Evolutionary conservation across 2,329 filamentous ascomycete species (phyloP).

Genomic region (Nemania sp.): DNA sequence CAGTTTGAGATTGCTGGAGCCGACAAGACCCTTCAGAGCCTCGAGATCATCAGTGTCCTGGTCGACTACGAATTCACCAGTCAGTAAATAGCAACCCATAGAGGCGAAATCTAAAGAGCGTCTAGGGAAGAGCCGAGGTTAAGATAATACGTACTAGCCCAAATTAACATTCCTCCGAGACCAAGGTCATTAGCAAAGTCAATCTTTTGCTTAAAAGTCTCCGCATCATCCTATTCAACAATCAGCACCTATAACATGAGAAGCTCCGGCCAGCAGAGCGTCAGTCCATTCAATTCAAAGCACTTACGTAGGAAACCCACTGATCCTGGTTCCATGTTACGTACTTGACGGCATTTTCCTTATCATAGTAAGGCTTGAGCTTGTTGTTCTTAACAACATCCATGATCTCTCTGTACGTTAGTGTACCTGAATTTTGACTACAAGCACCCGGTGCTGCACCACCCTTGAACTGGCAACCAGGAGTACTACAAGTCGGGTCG

Average conservation of each 20-base stretch:
- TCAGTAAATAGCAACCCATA: neutral
- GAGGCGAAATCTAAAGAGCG: neutral
- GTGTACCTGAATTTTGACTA: neutral
- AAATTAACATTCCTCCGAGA: constrained; percentile 52
- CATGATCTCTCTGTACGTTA: constrained; percentile 12
- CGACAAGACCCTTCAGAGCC: neutral
- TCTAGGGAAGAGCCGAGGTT: neutral
- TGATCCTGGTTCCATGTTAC: constrained; percentile 8
- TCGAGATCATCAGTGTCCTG: constrained; percentile 8
- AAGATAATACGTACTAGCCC: constrained; percentile 41
- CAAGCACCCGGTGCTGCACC: neutral
- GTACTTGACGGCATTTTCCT: constrained; percentile 15
- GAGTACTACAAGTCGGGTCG: neutral
- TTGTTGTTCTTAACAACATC: constrained; percentile 14
- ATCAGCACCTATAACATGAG: neutral
- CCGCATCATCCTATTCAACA: constrained; percentile 53
- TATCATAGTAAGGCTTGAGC: constrained; percentile 7
- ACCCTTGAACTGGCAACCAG: constrained; percentile 9
- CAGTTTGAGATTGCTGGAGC: neutral
- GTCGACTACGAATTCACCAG: neutral
- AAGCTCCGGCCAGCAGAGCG: neutral
- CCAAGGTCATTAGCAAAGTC: constrained; percentile 51
- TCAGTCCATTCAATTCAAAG: neutral
- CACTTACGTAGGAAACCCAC: constrained; percentile 4
- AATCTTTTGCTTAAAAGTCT: constrained; percentile 53